Evolutionary conservation across 208 protist genomes (phyloP).

Genomic region (Wallacemonas sp.): DNA sequence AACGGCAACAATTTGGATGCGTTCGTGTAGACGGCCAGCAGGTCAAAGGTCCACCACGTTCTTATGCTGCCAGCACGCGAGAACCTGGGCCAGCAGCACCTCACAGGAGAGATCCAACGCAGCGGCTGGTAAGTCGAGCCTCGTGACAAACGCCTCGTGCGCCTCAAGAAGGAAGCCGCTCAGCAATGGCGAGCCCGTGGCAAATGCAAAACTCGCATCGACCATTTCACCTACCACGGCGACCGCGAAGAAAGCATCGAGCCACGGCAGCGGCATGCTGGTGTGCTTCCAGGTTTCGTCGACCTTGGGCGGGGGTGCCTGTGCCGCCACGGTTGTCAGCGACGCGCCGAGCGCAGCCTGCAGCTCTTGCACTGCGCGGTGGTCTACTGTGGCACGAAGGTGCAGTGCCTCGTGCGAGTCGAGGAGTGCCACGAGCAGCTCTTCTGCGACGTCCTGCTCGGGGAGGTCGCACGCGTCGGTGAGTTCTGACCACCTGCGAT

Average conservation of each 20-base stretch:
- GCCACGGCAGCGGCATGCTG: conserved; percentile 29
- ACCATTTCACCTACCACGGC: conserved; percentile 28
- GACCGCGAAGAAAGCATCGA: conserved; percentile 34
- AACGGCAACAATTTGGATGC: too few species aligned
- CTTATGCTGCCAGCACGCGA: conserved; percentile 51
- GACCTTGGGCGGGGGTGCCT: background rate
- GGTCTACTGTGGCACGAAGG: conserved; percentile 33
- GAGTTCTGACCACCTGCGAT: conserved; percentile 17
- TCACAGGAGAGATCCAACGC: conserved; percentile 19
- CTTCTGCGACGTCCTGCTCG: conserved; percentile 20
- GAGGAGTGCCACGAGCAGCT: conserved; percentile 27
- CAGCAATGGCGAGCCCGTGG: conserved; percentile 14
- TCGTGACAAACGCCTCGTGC: background rate
- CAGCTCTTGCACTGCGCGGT: conserved; percentile 19
- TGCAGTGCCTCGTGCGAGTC: conserved; percentile 18
- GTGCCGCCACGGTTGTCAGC: conserved; percentile 1
- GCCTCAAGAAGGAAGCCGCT: conserved; percentile 26
- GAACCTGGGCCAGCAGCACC: conserved; percentile 16
- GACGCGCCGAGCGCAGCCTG: background rate
- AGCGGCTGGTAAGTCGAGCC: conserved; percentile 17
- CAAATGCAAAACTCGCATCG: conserved; percentile 17
- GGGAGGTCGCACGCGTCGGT: conserved; percentile 18
- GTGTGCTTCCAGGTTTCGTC: conserved; percentile 1
- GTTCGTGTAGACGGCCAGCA: too few species aligned
- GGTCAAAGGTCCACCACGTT: conserved; percentile 56